Conservation (phyloP, 768 basidiomycete species). For the Pisolithus albus region DNA sequence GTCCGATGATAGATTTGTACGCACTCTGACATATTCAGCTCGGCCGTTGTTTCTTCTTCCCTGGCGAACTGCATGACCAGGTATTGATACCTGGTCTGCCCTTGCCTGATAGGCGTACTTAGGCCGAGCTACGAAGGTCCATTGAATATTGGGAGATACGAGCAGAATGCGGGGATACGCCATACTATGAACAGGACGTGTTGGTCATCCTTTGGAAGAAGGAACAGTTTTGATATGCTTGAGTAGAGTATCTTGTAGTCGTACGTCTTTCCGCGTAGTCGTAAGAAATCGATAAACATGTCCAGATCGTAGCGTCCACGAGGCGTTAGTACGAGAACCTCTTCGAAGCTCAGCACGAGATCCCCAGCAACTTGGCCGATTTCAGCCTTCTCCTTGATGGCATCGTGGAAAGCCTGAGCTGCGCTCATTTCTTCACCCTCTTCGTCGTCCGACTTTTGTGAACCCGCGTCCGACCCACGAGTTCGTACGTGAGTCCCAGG, state of each 20-base stretch:
- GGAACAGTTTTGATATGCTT: conserved; percentile 81
- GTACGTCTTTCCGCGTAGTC: conserved; percentile 96
- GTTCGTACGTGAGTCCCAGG: conserved; percentile 69
- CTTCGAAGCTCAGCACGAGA: conserved; percentile 89
- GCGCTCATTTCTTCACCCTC: conserved; percentile 80
- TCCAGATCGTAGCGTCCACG: conserved; percentile 97
- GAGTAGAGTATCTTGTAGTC: conserved; percentile 96
- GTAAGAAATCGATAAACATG: conserved; percentile 92
- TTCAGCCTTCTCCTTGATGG: conserved; percentile 93
- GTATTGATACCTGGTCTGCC: conserved; percentile 96
- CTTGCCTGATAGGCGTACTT: conserved; percentile 91
- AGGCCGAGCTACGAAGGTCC: conserved; percentile 64
- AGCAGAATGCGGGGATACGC: conserved; percentile 4
- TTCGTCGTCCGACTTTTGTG: conserved; percentile 58
- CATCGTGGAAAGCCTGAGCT: conserved; percentile 94
- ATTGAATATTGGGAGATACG: neutral
- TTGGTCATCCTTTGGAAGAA: conserved; percentile 93
- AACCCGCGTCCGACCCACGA: conserved; percentile 64
- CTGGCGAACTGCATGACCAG: conserved; percentile 97
- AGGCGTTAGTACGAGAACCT: conserved; percentile 90
- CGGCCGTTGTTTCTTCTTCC: conserved; percentile 95
- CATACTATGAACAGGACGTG: conserved; percentile 92
- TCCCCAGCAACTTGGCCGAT: conserved; percentile 90
- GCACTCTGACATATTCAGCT: conserved; percentile 88
- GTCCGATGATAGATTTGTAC: conserved; percentile 21